Conservation (phyloP, 164 flowering plant species). For the Paratinospora sagittata region DNA sequence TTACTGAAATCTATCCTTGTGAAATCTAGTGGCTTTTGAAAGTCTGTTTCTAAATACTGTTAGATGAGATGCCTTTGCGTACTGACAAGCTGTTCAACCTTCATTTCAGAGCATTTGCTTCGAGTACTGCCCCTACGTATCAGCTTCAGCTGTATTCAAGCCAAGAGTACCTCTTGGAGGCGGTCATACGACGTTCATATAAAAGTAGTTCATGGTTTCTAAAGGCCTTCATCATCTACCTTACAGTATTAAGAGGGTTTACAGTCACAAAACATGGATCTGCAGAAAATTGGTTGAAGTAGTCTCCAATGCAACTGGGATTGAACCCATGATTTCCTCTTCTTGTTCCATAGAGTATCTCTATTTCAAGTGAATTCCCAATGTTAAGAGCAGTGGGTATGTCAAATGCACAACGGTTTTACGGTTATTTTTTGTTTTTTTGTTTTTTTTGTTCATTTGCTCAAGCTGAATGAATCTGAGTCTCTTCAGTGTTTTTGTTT, state of each 20-base stretch:
- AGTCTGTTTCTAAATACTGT: background rate
- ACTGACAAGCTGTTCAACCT: slow-evolving; percentile 14
- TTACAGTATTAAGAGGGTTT: background rate
- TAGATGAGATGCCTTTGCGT: background rate
- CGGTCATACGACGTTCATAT: slow-evolving; percentile 64
- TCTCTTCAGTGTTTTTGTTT: background rate
- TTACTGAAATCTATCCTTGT: no score
- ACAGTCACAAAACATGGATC: background rate
- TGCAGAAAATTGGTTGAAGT: background rate
- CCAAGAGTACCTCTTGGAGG: slow-evolving; percentile 88
- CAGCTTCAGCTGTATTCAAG: slow-evolving; percentile 48
- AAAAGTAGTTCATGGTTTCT: slow-evolving; percentile 4
- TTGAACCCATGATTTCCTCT: background rate
- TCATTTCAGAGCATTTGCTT: slow-evolving; percentile 60
- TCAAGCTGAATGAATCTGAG: no score
- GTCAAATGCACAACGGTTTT: background rate
- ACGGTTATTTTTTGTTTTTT: no score
- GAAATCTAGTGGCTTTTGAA: background rate
- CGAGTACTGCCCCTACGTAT: slow-evolving; percentile 56
- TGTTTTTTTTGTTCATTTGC: background rate
- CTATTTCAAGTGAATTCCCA: background rate
- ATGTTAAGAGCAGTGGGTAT: background rate
- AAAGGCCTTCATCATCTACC: background rate
- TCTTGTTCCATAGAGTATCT: background rate
- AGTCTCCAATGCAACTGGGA: slow-evolving; percentile 1